Evolutionary conservation across 129 eudicot genomes (phyloP), one percentile per base, ranked within the genome.

Genomic region (Artemisia argyi): DNA sequence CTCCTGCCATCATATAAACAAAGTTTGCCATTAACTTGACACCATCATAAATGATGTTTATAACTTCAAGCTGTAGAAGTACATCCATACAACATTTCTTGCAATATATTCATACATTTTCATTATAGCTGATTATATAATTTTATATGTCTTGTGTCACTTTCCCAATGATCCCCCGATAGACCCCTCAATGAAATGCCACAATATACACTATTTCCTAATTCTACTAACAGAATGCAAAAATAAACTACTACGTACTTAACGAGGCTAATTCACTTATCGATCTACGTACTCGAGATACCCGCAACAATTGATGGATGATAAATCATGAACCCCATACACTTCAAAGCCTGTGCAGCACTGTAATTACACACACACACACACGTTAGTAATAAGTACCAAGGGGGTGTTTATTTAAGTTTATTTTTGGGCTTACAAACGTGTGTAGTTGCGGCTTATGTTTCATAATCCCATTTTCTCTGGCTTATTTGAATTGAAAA

Each of bases 331-430:
- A 89, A 92, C 3, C 98, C 98, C 84, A 85, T 70, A 62, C 96
- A 92, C 94, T 92, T 92, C 91, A 92, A 87, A 59, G 98, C 95
- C 80, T 79, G 86, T 16, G 88, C 76, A 81, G 84, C 87, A 75
- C 96, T 88, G 73, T 42, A 73, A 67, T 74, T 26, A 63, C 44
- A 71, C 55, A 78, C 20, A 24, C 72, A 72, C 39, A 35, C n/a
- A n/a, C n/a, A n/a, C n/a, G n/a, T 28, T 24, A 73, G n/a, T 4
- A 11, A 32, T 26, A 52, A 60, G 16, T 58, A 51, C 46, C 46
- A 7, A 30, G 35, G 11, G 42, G 1, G 46, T 39, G 46, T 39
- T 39, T 0, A 1, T 39, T 39, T 39, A 39, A 39, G 44, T 39
- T 0, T 39, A 39, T 39, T 39, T 39, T 39, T 0, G 1, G 44